These are phyloP conservation scores for Microbotryum violaceum DNA, from an alignment of 1,284 basidiomycete species.

Conservation along the genomic window DNA sequence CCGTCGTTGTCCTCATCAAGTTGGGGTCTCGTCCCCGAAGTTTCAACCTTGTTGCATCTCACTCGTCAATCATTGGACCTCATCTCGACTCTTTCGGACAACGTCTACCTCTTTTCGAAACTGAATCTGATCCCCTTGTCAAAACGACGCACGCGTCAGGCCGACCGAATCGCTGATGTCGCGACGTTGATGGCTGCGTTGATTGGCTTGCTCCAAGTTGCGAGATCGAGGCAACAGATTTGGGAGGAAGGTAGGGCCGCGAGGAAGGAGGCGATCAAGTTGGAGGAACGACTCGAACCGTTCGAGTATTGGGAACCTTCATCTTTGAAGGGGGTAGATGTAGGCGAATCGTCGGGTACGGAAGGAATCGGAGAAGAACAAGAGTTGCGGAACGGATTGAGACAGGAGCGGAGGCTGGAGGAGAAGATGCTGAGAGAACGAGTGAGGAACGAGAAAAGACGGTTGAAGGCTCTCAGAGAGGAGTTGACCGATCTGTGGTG, in stretches of 20 bases:
- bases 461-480: not conserved
- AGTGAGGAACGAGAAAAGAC: conserved; percentile 5
- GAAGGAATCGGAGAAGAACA: not conserved
- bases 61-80: conserved; percentile 4
- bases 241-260: not conserved
- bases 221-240: not conserved
- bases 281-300: conserved; percentile 12
- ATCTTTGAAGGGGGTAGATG: not conserved
- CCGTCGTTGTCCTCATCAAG: too few relatives aligned
- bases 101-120: conserved; percentile 16
- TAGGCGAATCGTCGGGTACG: too few relatives aligned
- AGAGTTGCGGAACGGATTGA: not conserved
- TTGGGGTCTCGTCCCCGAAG: not conserved
- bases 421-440: conserved; percentile 2
- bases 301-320: conserved; percentile 14
- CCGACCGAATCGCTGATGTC: conserved; percentile 9
- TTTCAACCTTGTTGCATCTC: not conserved
- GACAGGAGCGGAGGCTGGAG: conserved; percentile 1
- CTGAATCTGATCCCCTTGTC: conserved; percentile 6
- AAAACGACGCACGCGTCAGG: not conserved
- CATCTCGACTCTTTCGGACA: conserved; percentile 9
- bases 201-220: not conserved
- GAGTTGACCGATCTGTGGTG: conserved; percentile 12
- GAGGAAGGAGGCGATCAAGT: not conserved
- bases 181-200: conserved; percentile 1